phyloP scores from a whole-genome alignment of 2,329 filamentous ascomycete genomes.

The Hirsutella minnesotensis region DNA sequence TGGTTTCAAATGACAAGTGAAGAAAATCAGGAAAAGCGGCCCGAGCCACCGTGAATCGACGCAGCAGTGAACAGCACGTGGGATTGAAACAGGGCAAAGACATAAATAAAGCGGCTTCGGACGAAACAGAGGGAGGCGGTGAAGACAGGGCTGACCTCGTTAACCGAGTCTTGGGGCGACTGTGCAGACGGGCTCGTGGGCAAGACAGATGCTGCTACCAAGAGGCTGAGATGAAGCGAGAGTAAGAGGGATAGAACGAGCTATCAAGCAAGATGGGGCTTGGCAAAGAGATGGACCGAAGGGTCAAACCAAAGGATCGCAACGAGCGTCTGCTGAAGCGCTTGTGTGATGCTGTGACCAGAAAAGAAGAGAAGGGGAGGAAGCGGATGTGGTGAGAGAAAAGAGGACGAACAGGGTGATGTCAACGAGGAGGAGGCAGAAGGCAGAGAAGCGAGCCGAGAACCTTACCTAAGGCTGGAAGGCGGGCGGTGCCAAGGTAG shows the following conservation, averaged over 20 bases:
- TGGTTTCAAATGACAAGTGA: no score
- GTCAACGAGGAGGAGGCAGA: no score
- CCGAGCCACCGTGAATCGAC: no score
- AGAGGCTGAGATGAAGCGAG: constrained; percentile 42
- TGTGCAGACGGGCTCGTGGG: constrained; percentile 16
- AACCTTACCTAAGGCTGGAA: constrained; percentile 9
- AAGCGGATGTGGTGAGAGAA: constrained; percentile 4
- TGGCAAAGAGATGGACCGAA: constrained; percentile 17
- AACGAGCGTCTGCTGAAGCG: constrained; percentile 27
- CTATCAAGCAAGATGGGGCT: constrained; percentile 45
- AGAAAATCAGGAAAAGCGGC: no score
- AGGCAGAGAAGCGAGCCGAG: constrained; percentile 6
- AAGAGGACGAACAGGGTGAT: constrained; percentile 3
- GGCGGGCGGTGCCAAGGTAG: constrained; percentile 7
- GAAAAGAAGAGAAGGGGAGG: constrained; percentile 7
- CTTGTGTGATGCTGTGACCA: constrained; percentile 35
- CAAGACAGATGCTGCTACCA: constrained; percentile 36
- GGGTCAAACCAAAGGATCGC: constrained; percentile 13
- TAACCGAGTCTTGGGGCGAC: constrained; percentile 17
- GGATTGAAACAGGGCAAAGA: no score
- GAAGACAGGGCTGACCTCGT: constrained; percentile 15
- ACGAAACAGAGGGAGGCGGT: neutral
- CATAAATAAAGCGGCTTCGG: neutral
- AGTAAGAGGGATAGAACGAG: constrained; percentile 47
- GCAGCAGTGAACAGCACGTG: no score